Conservation (phyloP, 331 rosid genomes). For the Telfairia occidentalis region DNA sequence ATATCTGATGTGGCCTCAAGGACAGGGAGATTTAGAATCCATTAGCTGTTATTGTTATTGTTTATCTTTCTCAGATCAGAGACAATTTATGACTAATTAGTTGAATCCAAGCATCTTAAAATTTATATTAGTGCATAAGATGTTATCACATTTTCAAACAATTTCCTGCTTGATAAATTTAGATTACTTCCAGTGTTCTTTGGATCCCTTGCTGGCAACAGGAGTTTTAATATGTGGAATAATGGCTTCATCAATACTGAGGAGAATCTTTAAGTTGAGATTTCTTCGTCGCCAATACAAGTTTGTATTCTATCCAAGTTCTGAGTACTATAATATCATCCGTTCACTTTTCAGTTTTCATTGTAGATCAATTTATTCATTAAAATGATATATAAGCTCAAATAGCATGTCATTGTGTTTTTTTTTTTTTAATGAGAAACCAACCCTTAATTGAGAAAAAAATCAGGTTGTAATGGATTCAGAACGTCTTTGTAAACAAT, state of each 20-base stretch:
- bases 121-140: neutral
- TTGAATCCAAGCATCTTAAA: neutral
- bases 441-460: too few relatives aligned
- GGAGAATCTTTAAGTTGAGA: slow-evolving; percentile 40
- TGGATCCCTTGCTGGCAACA: slow-evolving; percentile 58
- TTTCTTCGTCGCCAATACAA: slow-evolving; percentile 41
- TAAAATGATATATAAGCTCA: neutral
- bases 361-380: neutral
- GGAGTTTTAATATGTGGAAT: slow-evolving; percentile 45
- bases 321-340: slow-evolving; percentile 3
- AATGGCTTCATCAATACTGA: slow-evolving; percentile 29
- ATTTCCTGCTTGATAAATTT: slow-evolving; percentile 16
- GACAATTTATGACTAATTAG: neutral
- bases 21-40: neutral
- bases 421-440: too few relatives aligned
- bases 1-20: neutral
- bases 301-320: slow-evolving; percentile 25
- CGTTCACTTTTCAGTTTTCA: neutral
- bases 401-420: neutral
- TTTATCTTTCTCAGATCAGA: neutral
- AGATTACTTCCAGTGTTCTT: slow-evolving; percentile 58
- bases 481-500: too few relatives aligned
- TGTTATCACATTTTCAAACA: neutral
- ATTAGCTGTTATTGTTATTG: neutral
- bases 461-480: too few relatives aligned